These are phyloP conservation scores for Phyllosticta ampelicida DNA, from an alignment of 2,329 filamentous ascomycete species.

Conservation along the genomic window DNA sequence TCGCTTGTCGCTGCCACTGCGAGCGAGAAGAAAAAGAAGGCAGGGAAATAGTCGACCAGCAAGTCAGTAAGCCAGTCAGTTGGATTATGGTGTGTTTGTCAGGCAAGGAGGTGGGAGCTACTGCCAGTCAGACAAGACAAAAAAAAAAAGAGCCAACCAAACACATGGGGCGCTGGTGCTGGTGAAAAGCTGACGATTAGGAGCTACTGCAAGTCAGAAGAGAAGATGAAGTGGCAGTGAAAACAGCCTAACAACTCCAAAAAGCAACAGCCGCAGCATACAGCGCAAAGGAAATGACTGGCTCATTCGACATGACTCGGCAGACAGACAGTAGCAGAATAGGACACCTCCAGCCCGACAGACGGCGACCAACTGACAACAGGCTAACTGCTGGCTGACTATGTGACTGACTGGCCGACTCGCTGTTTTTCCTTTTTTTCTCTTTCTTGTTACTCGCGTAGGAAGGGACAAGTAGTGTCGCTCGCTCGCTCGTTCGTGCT, in stretches of 20 bases:
- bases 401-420: background rate
- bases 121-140: background rate
- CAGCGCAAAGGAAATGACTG: background rate
- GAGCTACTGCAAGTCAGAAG: too few relatives aligned
- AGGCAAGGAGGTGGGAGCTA: background rate
- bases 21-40: background rate
- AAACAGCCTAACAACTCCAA: background rate
- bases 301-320: background rate
- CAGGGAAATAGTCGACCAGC: too few relatives aligned
- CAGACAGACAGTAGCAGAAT: background rate
- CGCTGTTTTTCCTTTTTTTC: background rate
- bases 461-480: background rate
- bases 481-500: background rate
- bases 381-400: background rate
- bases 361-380: background rate
- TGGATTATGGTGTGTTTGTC: background rate
- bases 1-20: background rate
- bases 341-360: background rate
- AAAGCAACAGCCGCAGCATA: background rate
- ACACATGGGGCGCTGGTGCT: too few relatives aligned
- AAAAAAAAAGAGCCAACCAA: background rate
- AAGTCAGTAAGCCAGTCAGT: background rate
- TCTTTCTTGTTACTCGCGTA: background rate
- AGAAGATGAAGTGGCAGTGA: too few relatives aligned
- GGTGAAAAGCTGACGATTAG: too few relatives aligned